Evolutionary conservation across 805 yeast genomes (phyloP), one percentile per base, ranked within the genome.

Genomic region (Saccharomycodes ludwigii): DNA sequence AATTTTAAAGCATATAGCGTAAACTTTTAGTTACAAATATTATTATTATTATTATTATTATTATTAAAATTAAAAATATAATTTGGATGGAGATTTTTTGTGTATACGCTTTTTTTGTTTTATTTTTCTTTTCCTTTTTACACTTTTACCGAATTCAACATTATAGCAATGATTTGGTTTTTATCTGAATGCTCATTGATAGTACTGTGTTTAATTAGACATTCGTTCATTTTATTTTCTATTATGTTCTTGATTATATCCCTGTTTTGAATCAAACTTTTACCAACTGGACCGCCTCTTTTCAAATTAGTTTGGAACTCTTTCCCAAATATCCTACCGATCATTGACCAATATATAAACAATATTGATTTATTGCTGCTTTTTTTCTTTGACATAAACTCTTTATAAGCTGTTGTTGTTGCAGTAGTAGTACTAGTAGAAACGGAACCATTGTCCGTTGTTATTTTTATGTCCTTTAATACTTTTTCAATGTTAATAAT

Each of bases 231-330:
- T 25, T 24, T 36, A n/a, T 42, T 34, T 5, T 34, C 39, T 10
- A 52, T 44, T 11, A 50, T 33, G 17, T 46, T 38, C 2, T 32
- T 27, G 5, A 52, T 39, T 16, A 44, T 24, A 6, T 36, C 36
- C 15, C 40, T 37, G 30, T 48, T 49, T 22, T 43, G 43, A 4
- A 38, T 27, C 21, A 52, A 24, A 12, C 48, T 37, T 36, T 53
- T 53, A 4, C 58, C 57, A 1, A 53, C 57, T 4, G 58, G 58
- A 1, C 58, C 58, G 25, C 58, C 58, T 37, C 58, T 44, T 20
- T 40, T 50, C 30, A 32, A 43, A 3, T 55, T 45, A 7, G 44
- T 42, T 21, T 53, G 54, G n/a, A 52, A 42, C n/a, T 53, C 56
- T 21, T 42, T 47, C 31, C 46, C 46, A 22, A 50, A 53, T 12